Conservation (phyloP, 225 moss, liverwort and hornwort genomes). For the Rhytidiadelphus loreus region DNA sequence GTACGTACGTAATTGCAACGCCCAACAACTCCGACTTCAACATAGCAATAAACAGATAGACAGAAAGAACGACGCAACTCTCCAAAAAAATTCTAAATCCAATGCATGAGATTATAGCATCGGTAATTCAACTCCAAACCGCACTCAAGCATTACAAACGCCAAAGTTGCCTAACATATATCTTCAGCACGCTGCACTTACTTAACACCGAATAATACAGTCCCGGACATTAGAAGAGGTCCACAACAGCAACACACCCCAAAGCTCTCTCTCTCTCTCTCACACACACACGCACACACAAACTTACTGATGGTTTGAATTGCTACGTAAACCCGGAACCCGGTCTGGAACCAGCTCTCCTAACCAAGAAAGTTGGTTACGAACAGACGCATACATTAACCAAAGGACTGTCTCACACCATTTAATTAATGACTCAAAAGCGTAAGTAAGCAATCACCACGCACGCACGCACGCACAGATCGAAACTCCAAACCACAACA, state of each 20-base stretch:
- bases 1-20: not conserved
- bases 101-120: not conserved
- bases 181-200: not conserved
- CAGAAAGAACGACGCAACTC: not conserved
- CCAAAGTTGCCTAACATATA: not conserved
- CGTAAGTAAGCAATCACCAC: not conserved
- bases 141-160: not conserved
- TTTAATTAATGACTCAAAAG: not conserved
- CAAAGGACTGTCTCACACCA: not conserved
- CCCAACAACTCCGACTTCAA: not conserved
- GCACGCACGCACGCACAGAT: not conserved
- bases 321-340: not conserved
- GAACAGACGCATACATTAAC: not conserved
- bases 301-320: not conserved
- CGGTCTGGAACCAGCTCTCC: not conserved
- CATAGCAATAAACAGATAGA: not conserved
- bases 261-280: not conserved
- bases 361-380: slow-evolving; percentile 25
- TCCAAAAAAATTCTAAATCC: not conserved
- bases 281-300: not conserved
- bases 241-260: not conserved
- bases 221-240: not conserved
- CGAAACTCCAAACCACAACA: not conserved
- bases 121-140: not conserved
- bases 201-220: not conserved